Percentiles rank a stretch among this genome's conserved stretches.
These are phyloP conservation scores for Microdochium nivale DNA, from an alignment of 2,329 filamentous ascomycete genomes.

Conservation along the genomic window DNA sequence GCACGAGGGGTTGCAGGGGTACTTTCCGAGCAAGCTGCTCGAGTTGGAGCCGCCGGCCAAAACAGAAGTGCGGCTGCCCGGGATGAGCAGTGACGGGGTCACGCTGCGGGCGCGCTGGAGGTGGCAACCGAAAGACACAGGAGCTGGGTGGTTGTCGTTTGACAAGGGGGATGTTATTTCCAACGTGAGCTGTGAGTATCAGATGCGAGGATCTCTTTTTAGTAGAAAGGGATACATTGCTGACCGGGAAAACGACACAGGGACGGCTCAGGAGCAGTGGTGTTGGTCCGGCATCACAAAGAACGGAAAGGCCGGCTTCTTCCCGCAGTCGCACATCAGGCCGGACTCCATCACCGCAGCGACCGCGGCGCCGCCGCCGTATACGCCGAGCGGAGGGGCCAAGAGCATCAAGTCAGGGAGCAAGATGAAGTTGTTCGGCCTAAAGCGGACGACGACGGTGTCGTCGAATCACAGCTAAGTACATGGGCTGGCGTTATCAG, in stretches of 20 bases:
- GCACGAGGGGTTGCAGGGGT: slow-evolving; percentile 20
- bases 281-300: slow-evolving; percentile 46
- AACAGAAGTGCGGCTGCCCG: slow-evolving; percentile 11
- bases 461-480: background rate
- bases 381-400: background rate
- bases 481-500: too few species aligned
- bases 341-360: slow-evolving; percentile 24
- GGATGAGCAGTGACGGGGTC: slow-evolving; percentile 8
- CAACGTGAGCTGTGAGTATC: slow-evolving; percentile 38
- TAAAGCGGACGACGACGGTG: background rate
- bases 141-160: slow-evolving; percentile 23
- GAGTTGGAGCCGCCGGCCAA: slow-evolving; percentile 15
- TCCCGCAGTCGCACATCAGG: slow-evolving; percentile 41
- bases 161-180: slow-evolving; percentile 41
- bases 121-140: slow-evolving; percentile 16
- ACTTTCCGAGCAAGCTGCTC: slow-evolving; percentile 18
- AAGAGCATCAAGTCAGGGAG: background rate
- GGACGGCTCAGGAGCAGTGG: slow-evolving; percentile 40
- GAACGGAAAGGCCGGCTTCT: slow-evolving; percentile 44
- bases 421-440: background rate
- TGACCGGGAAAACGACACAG: slow-evolving; percentile 13
- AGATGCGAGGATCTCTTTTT: slow-evolving; percentile 5
- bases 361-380: background rate
- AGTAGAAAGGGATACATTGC: slow-evolving; percentile 15
- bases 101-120: slow-evolving; percentile 22